Percentiles rank a stretch among this genome's conserved stretches.
Conservation (phyloP, 306 rosid genomes). For the Psophocarpus tetragonolobus region DNA sequence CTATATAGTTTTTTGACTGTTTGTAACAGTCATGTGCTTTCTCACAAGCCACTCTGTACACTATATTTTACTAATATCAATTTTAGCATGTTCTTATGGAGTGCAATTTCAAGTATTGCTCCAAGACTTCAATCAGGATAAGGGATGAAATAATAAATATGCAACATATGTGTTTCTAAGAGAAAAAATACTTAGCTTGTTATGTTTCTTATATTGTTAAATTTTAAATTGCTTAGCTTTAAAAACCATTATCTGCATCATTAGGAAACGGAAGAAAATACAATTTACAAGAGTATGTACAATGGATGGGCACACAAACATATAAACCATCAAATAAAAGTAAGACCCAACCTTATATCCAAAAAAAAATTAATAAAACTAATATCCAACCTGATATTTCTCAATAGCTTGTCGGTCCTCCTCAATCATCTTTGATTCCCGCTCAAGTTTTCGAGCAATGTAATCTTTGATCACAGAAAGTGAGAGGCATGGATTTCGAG, state of each 20-base stretch:
- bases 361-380: background rate
- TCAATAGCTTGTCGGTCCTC: slow-evolving; percentile 90
- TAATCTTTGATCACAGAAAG: slow-evolving; percentile 95
- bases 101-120: background rate
- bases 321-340: slow-evolving; percentile 17
- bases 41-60: background rate
- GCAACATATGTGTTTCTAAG: background rate
- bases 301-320: slow-evolving; percentile 4
- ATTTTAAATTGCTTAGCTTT: slow-evolving; percentile 6
- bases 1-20: background rate
- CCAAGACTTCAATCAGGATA: slow-evolving; percentile 7
- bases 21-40: background rate
- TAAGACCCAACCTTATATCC: slow-evolving; percentile 39
- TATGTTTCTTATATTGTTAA: background rate
- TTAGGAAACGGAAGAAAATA: slow-evolving; percentile 12
- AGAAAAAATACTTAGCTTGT: background rate
- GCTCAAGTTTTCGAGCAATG: slow-evolving; percentile 93
- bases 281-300: background rate
- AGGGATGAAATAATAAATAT: background rate
- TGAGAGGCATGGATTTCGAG: slow-evolving; percentile 87
- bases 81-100: background rate
- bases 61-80: background rate
- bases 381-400: slow-evolving; percentile 76
- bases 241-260: background rate
- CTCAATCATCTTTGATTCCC: slow-evolving; percentile 91